These are phyloP conservation scores for Metschnikowia vanudenii DNA, from an alignment of 805 yeast species.

Conservation along the genomic window DNA sequence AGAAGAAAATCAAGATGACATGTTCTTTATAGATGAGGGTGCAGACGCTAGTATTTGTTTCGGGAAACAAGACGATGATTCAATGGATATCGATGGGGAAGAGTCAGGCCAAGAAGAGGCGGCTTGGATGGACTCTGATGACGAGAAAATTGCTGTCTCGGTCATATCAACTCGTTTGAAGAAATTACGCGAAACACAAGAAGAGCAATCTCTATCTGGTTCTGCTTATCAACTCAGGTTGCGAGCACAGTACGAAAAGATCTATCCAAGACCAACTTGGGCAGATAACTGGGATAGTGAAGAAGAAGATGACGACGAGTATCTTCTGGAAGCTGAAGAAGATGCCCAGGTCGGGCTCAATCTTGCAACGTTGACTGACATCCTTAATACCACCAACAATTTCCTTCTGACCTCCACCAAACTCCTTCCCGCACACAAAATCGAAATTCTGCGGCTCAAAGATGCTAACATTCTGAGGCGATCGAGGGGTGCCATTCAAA, in stretches of 20 bases:
- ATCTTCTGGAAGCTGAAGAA: constrained; percentile 25
- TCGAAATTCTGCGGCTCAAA: constrained; percentile 77
- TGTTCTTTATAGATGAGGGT: constrained; percentile 46
- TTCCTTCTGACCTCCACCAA: constrained; percentile 46
- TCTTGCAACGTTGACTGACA: constrained; percentile 32
- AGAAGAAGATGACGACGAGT: constrained; percentile 28
- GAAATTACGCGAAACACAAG: constrained; percentile 65
- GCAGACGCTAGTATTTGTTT: constrained; percentile 33
- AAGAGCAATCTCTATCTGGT: constrained; percentile 56
- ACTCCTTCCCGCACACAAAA: constrained; percentile 63
- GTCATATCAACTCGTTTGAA: constrained; percentile 59
- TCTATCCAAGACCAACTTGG: constrained; percentile 89
- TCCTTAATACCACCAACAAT: constrained; percentile 33
- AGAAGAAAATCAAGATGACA: constrained; percentile 39
- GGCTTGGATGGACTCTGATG: constrained; percentile 87
- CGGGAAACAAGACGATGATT: constrained; percentile 42
- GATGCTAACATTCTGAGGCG: constrained; percentile 77
- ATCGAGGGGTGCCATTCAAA: constrained; percentile 80
- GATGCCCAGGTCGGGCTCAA: constrained; percentile 21
- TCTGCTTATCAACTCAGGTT: constrained; percentile 59
- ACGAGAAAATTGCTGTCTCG: constrained; percentile 67
- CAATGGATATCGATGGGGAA: constrained; percentile 30
- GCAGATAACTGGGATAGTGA: constrained; percentile 44
- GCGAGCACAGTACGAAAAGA: constrained; percentile 65
- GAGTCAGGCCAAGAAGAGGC: constrained; percentile 37